phyloP scores from a whole-genome alignment of 2,329 filamentous ascomycete genomes.

The Cordyceps militaris region DNA sequence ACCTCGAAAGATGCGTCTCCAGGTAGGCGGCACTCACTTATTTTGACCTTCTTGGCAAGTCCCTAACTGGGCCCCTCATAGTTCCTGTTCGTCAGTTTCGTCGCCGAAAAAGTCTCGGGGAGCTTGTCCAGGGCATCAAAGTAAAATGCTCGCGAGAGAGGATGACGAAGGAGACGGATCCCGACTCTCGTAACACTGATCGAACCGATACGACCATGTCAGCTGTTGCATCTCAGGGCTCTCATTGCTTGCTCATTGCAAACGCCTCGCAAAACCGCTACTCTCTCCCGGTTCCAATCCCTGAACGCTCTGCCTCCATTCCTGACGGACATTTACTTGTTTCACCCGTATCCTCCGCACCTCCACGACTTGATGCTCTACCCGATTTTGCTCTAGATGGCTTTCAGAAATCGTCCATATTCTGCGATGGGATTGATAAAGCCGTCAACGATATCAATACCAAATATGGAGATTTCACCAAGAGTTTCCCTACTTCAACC shows the following conservation, averaged over 20 bases:
- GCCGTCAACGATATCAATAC: constrained; percentile 24
- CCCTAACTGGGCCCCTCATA: constrained; percentile 9
- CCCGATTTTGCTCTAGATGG: constrained; percentile 20
- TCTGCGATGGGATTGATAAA: constrained; percentile 24
- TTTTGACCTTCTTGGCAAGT: constrained; percentile 1
- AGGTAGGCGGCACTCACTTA: neutral
- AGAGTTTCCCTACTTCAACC: constrained; percentile 2
- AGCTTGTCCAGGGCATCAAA: constrained; percentile 24
- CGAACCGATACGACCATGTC: neutral
- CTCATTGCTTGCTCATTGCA: neutral
- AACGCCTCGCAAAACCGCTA: neutral
- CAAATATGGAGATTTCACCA: constrained; percentile 20
- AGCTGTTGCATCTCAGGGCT: neutral
- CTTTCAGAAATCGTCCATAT: constrained; percentile 23
- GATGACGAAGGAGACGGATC: constrained; percentile 3
- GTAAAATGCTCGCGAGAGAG: constrained; percentile 22
- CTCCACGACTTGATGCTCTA: constrained; percentile 25
- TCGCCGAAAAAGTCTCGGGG: constrained; percentile 24
- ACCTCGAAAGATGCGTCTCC: neutral
- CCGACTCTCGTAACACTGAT: neutral
- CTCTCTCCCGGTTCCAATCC: constrained; percentile 4
- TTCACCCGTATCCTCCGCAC: neutral
- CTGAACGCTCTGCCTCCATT: constrained; percentile 4
- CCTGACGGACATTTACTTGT: neutral
- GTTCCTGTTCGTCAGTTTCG: constrained; percentile 12